Evolutionary conservation across 2,329 filamentous ascomycete species (phyloP), one percentile per base, ranked within the genome.

Genomic region (Colletotrichum sp.): DNA sequence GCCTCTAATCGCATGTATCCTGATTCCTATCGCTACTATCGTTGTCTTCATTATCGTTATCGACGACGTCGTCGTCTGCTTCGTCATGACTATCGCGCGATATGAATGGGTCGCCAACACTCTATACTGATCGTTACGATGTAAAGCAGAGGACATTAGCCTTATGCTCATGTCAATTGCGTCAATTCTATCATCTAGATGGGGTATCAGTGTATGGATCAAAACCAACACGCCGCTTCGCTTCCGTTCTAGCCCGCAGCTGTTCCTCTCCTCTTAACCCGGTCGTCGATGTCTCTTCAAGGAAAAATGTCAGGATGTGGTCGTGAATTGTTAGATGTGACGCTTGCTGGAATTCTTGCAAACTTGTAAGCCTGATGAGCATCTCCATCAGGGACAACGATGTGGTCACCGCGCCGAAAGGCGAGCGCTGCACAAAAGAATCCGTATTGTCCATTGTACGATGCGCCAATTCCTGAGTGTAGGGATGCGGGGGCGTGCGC

Each of bases 341-440:
- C 55, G 92, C 91, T 87, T 98, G 96, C 82, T 98, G 95, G 83
- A 97, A 98, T 86, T 98, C 95, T 82, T 98, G 96, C 16, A 98
- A 90, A 26, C 95, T 95, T 6, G 94, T 93, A 63, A 98, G 90
- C 57, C 96, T 95, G 63, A 98, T 91, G 36, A 98, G 88, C 88
- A 96, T 97, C 84, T 98, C 96, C 70, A 98, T 91, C 10, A 98
- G 90, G 2, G 96, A 98, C 78, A 89, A 85, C 78, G 88, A 93
- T 79, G 85, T 89, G 3, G 86, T 87, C 73, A 92, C 89, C n/a
- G 87, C 84, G 30, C 87, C 86, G 76, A 91, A 89, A 4, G 89
- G 89, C 4, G 88, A 90, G 15, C 85, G 85, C 15, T 86, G 82
- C 18, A 86, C 83, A 7, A 85, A 83, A 4, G 83, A 81, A 18